These are phyloP conservation scores for Crepidotus sp. DNA, from an alignment of 1,284 basidiomycete species.

Conservation along the genomic window DNA sequence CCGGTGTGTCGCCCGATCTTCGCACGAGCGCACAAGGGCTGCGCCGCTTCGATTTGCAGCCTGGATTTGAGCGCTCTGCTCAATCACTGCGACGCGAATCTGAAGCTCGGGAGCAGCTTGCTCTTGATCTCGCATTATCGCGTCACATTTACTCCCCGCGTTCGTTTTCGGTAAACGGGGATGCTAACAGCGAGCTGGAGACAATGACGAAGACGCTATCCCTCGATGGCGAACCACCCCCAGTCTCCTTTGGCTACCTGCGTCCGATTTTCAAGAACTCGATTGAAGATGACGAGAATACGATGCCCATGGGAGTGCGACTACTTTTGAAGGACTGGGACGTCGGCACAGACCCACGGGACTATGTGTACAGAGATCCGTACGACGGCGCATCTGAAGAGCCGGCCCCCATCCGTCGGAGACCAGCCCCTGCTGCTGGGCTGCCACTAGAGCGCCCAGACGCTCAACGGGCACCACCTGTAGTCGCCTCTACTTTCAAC, in stretches of 20 bases:
- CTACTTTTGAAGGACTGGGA: conserved; percentile 62
- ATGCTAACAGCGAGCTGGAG: conserved; percentile 31
- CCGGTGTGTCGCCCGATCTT: conserved; percentile 29
- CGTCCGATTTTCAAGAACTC: conserved; percentile 33
- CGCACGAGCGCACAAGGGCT: conserved; percentile 31
- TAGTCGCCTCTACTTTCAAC: conserved; percentile 17
- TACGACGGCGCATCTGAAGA: conserved; percentile 30
- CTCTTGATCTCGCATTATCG: conserved; percentile 54
- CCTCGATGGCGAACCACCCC: conserved; percentile 41
- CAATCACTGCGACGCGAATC: conserved; percentile 38
- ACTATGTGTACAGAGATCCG: conserved; percentile 47
- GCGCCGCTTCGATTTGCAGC: conserved; percentile 34
- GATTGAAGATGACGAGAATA: conserved; percentile 17
- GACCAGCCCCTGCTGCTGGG: background rate
- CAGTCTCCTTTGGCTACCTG: conserved; percentile 52
- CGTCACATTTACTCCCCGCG: conserved; percentile 45
- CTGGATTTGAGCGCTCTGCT: conserved; percentile 29
- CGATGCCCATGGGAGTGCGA: conserved; percentile 45
- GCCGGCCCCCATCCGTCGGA: background rate
- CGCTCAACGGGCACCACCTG: conserved; percentile 8
- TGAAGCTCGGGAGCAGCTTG: conserved; percentile 50
- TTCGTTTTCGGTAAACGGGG: conserved; percentile 26
- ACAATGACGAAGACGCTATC: conserved; percentile 49
- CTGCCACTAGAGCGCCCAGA: background rate
- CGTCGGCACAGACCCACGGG: conserved; percentile 39